Percentiles rank a stretch among this genome's conserved stretches.
Conservation (phyloP, 208 protist genomes). For the Lotmaria passim region DNA sequence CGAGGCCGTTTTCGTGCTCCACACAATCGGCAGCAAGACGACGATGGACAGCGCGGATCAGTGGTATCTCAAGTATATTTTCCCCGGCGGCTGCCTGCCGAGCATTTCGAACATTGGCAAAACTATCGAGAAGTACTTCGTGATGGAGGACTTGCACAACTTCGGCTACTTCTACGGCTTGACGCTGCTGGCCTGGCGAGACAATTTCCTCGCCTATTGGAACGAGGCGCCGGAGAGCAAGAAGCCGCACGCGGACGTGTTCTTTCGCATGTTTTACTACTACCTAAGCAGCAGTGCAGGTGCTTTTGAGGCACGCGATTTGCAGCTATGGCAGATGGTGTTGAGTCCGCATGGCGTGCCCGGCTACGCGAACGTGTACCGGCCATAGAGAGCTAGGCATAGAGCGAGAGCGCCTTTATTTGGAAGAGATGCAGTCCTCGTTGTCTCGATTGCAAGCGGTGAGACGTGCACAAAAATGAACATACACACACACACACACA, state of each 20-base stretch:
- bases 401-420: not conserved
- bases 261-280: conserved; percentile 77
- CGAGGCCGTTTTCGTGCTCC: conserved; percentile 65
- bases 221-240: conserved; percentile 20
- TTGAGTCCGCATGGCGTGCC: conserved; percentile 51
- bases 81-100: conserved; percentile 72
- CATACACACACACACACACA: too few relatives aligned
- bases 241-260: conserved; percentile 24
- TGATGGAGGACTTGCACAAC: conserved; percentile 72
- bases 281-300: conserved; percentile 68
- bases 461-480: too few relatives aligned
- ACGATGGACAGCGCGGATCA: conserved; percentile 69
- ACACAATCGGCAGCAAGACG: conserved; percentile 72
- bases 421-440: too few relatives aligned
- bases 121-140: conserved; percentile 48
- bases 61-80: conserved; percentile 89
- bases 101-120: conserved; percentile 48
- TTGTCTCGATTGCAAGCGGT: too few relatives aligned
- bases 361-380: conserved; percentile 42
- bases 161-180: conserved; percentile 65
- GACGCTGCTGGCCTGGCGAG: conserved; percentile 60
- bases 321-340: conserved; percentile 71
- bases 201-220: conserved; percentile 56
- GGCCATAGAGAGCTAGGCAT: conserved; percentile 21
- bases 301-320: conserved; percentile 49